A percentile compares a stretch with the other conserved stretches of the same genome.
Evolutionary conservation across 2,329 filamentous ascomycete genomes (phyloP).

Genomic region (Ceratocystis variospora): DNA sequence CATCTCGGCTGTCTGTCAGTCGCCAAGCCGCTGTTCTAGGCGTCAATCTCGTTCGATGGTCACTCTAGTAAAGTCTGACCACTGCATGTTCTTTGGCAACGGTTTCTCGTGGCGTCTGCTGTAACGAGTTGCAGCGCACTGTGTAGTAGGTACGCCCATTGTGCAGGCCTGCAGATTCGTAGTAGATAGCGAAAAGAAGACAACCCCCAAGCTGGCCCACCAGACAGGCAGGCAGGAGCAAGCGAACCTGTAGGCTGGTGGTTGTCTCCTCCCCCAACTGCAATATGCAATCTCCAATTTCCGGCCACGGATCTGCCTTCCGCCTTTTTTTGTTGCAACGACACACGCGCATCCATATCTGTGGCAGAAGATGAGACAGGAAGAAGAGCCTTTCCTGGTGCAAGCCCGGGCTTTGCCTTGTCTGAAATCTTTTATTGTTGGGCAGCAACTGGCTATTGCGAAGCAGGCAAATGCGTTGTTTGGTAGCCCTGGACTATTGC

Average conservation of each 20-base stretch:
- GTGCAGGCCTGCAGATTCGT: not conserved
- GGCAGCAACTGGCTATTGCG: not conserved
- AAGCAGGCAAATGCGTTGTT: not conserved
- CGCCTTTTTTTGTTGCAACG: not conserved
- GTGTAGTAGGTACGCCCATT: not conserved
- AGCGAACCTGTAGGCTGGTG: not conserved
- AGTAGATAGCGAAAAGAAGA: not conserved
- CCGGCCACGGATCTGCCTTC: not conserved
- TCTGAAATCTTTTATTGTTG: not conserved
- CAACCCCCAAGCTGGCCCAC: not conserved
- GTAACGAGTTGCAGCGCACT: not conserved
- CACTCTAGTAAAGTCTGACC: not conserved
- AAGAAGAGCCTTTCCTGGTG: not conserved
- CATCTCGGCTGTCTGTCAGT: not conserved
- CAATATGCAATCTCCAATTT: not conserved
- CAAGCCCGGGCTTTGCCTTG: not conserved
- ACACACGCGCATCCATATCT: not conserved
- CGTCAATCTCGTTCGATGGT: constrained; percentile 13
- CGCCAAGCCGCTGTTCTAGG: constrained; percentile 8
- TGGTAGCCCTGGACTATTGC: not conserved
- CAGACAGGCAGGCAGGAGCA: not conserved
- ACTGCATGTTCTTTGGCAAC: not conserved
- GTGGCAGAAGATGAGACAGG: not conserved
- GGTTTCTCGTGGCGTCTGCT: not conserved
- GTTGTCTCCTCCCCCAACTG: not conserved